phyloP scores from a whole-genome alignment of 2,329 filamentous ascomycete species.

The Harringtonia aguacate region DNA sequence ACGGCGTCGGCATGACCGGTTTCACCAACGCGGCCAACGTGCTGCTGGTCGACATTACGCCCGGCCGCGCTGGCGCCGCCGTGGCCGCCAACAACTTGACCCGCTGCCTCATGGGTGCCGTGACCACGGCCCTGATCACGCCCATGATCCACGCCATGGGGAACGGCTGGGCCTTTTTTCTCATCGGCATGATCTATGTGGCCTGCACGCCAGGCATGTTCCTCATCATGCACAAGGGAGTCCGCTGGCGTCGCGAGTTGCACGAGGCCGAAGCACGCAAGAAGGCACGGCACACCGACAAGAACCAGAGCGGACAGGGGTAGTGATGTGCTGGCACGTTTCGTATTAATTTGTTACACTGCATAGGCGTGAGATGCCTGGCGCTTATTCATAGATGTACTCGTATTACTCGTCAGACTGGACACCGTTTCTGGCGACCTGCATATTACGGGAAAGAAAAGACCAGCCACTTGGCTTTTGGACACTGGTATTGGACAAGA shows the following conservation, averaged over 20 bases:
- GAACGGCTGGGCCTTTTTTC: constrained; percentile 38
- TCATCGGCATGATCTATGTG: constrained; percentile 32
- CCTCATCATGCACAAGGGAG: constrained; percentile 29
- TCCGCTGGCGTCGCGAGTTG: constrained; percentile 29
- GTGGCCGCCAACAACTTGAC: constrained; percentile 47
- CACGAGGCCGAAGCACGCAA: constrained; percentile 17
- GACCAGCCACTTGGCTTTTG: no score
- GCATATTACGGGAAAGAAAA: no score
- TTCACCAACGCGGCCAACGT: constrained; percentile 42
- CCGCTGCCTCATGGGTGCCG: constrained; percentile 43
- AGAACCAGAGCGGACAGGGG: neutral
- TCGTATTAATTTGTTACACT: no score
- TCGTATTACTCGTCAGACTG: no score
- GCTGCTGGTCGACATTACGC: constrained; percentile 46
- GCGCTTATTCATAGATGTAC: no score
- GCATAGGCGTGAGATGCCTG: no score
- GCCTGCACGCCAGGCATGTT: constrained; percentile 27
- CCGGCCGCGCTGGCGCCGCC: constrained; percentile 38
- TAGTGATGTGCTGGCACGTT: no score
- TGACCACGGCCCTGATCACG: constrained; percentile 37
- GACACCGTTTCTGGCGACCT: no score
- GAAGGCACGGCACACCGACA: constrained; percentile 7
- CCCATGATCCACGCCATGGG: constrained; percentile 41
- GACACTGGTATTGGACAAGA: no score
- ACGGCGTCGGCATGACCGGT: constrained; percentile 39